Evolutionary conservation across 1,284 basidiomycete genomes (phyloP).

Genomic region (Xerocomus nothofagi): DNA sequence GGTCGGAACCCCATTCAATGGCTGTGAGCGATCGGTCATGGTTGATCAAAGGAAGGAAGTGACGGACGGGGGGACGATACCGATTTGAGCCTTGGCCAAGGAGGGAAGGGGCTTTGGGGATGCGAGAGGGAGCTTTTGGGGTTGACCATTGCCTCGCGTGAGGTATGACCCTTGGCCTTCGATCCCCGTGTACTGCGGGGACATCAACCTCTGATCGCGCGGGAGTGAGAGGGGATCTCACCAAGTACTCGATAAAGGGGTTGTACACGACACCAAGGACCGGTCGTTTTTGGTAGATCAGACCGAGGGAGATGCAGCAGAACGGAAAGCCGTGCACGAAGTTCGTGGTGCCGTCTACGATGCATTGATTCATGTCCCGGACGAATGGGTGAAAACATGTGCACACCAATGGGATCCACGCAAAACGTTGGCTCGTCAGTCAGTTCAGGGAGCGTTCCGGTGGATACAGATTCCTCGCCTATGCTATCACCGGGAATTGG

Average conservation of each 20-base stretch:
- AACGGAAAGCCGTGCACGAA: constrained; percentile 92
- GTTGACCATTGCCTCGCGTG: constrained; percentile 48
- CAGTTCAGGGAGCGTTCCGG: constrained; percentile 67
- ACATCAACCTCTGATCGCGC: not conserved
- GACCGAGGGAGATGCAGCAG: constrained; percentile 88
- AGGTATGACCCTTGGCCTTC: constrained; percentile 82
- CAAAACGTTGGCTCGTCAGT: constrained; percentile 91
- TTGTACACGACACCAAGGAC: constrained; percentile 91
- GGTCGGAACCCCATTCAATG: constrained; percentile 92
- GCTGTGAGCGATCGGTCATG: constrained; percentile 43
- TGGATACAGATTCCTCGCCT: constrained; percentile 86
- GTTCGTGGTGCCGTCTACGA: constrained; percentile 90
- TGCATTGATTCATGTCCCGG: not conserved
- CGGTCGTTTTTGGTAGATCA: constrained; percentile 80
- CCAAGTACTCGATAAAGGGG: constrained; percentile 85
- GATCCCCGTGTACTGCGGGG: constrained; percentile 72
- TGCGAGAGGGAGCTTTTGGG: constrained; percentile 73
- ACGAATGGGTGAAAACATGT: constrained; percentile 20
- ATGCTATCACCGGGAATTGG: constrained; percentile 55
- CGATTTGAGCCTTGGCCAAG: constrained; percentile 80
- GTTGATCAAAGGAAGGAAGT: not conserved
- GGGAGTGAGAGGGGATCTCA: constrained; percentile 30
- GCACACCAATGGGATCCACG: constrained; percentile 77
- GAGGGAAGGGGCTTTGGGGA: constrained; percentile 68
- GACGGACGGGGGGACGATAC: constrained; percentile 32